Evolutionary conservation across 208 protist species (phyloP), one percentile per base, ranked within the genome.

Genomic region (Giardia duodenalis): DNA sequence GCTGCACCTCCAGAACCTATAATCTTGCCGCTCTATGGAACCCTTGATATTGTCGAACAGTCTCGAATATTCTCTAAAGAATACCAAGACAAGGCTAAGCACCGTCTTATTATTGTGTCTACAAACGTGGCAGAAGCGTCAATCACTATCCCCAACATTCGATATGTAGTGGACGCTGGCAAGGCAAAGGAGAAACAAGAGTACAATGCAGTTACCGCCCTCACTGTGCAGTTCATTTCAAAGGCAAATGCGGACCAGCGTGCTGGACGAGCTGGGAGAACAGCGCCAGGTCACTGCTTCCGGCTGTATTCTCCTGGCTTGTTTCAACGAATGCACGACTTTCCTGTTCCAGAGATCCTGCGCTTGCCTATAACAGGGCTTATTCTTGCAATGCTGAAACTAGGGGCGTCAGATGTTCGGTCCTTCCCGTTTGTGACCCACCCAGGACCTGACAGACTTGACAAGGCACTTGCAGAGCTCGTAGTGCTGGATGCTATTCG

Each of bases 41-140:
- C 1, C n/a, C 43, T 91, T 0, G 10, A 22, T 1, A 1, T 91
- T 2, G 2, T 48, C n/a, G 43, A 47, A 19, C 44, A 91, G n/a
- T n/a, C n/a, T 48, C 0, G 1, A 30, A 91, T 91, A 4, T 89
- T 89, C 44, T 45, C 4, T 45, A 4, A 4, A 4, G 42, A 45
- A 3, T 4, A 10, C 4, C 3, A 89, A 45, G 44, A 91, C n/a
- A n/a, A 91, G 0, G 4, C 3, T 45, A 45, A 4, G 4, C 10
- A 89, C 19, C 88, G 88, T 1, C n/a, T 91, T 2, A 97, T 98
- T 92, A 97, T 99, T 47, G 96, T 99, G 4, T 97, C 99, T 43
- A 99, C 99, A 47, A 99, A 99, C 95, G 96, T 99, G 0, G 98
- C 99, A n/a, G 98, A 99, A 95, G 99, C 99, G 0, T 99, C 98